Percentiles rank a stretch among this genome's conserved stretches.
phyloP scores from a whole-genome alignment of 306 rosid species.

The Parietaria judaica region DNA sequence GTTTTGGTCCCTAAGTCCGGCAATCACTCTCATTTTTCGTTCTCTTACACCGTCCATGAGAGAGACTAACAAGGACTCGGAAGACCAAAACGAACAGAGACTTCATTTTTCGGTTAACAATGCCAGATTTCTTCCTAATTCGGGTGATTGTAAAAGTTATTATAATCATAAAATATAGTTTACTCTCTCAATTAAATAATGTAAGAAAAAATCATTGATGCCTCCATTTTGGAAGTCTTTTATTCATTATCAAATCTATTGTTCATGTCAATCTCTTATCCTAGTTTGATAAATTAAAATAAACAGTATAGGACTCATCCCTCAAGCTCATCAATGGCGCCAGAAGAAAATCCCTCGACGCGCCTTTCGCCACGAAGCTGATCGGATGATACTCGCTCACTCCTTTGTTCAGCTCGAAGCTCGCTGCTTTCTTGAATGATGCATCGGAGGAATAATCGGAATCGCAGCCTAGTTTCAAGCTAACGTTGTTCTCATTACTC shows the following conservation, averaged over 20 bases:
- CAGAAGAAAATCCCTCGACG: slow-evolving; percentile 47
- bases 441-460: slow-evolving; percentile 5
- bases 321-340: slow-evolving; percentile 55
- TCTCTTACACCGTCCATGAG: too few species aligned
- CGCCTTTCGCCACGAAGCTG: slow-evolving; percentile 70
- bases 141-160: too few species aligned
- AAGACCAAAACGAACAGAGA: too few species aligned
- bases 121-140: too few species aligned
- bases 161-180: too few species aligned
- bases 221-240: background rate
- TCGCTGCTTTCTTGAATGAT: slow-evolving; percentile 43
- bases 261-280: slow-evolving; percentile 3
- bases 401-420: slow-evolving; percentile 46
- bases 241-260: background rate
- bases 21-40: too few species aligned
- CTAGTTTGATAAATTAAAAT: slow-evolving; percentile 42
- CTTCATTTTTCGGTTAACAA: too few species aligned
- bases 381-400: slow-evolving; percentile 52
- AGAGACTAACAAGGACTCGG: too few species aligned
- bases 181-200: background rate
- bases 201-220: too few species aligned
- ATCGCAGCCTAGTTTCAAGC: slow-evolving; percentile 52
- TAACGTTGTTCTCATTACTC: slow-evolving; percentile 12
- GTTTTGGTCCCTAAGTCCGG: too few species aligned
- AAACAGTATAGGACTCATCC: slow-evolving; percentile 66